Base-by-base conservation (phyloP, 2,329 filamentous ascomycete species). In the Arthrobotrys musiformis region DNA sequence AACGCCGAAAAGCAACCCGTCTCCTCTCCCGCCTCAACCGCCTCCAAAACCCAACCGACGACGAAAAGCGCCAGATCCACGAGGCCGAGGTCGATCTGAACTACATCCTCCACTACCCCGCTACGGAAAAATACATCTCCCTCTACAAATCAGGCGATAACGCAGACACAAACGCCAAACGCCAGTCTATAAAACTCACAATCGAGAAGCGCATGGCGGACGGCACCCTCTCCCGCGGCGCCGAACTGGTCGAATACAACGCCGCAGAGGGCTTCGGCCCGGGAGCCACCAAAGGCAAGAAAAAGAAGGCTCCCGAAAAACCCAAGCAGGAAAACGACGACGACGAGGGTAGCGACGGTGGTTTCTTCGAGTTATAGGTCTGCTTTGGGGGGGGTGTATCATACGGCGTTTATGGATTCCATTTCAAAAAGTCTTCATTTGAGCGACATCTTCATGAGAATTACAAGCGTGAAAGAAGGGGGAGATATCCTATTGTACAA, bases 81-180 rank as follows among this genome's bases (percentile, higher is more conserved):
- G 85, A 89, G 24, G 89, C 89, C 26, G 88, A 93, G 81, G 88
- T 94, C 11, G 92, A 94, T 81, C 85, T 92, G 78, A 90, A 92
- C 80, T 95, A 95, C 82, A 89, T 92, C 0, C 87, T 89, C 64
- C 91, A 90, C 83, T 92, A 89, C 78, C 92, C 92, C 0, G 88
- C 92, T 50, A 86, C 90, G 80, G 89, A 92, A 82, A 85, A 87
- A 22, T 95, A 95, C 83, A 86, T 92, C 79, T 84, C 85, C 7
- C 81, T 88, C 0, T 88, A 84, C 67, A 80, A 78, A 30, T 37
- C 70, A 5, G 73, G 77, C 8, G 62, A 78, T 8, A 67, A 72
- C 6, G 82, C 80, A 46, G 82, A 81, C 40, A 83, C 82, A 79
- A 81, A 77, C 64, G 79, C 79, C 60, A 80, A 81, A 30, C 81